Conservation (phyloP, 495 filamentous ascomycete species). For the Stereocaulon alpinum region DNA sequence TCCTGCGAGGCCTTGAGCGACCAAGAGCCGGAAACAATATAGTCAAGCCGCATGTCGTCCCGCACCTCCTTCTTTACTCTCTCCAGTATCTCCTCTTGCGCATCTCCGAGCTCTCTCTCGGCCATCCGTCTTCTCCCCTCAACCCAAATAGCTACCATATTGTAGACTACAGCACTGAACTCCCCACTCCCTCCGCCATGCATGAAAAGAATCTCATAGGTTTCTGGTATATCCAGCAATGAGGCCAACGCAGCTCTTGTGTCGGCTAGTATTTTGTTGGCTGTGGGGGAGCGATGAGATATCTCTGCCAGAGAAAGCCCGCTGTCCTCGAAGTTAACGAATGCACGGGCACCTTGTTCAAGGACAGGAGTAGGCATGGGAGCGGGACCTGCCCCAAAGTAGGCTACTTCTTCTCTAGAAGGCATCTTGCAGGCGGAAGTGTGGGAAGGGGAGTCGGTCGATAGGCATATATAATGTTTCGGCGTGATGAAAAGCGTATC, state of each 20-base stretch:
- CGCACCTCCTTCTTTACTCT: constrained; percentile 52
- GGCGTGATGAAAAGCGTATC: background rate
- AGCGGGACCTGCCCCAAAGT: constrained; percentile 85
- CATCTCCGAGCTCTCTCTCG: constrained; percentile 30
- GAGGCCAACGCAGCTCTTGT: constrained; percentile 51
- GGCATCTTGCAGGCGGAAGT: constrained; percentile 32
- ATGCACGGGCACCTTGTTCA: constrained; percentile 56
- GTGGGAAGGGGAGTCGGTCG: no score
- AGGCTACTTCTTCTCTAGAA: constrained; percentile 52
- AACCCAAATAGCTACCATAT: constrained; percentile 74
- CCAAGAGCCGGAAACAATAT: constrained; percentile 90
- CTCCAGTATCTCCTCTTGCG: constrained; percentile 46
- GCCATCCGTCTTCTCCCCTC: constrained; percentile 41
- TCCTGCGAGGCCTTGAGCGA: constrained; percentile 86
- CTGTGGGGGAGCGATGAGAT: constrained; percentile 74
- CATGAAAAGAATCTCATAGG: constrained; percentile 73
- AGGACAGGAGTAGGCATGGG: constrained; percentile 65
- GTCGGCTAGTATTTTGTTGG: constrained; percentile 54
- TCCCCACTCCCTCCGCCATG: constrained; percentile 75
- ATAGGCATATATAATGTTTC: no score
- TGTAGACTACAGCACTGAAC: constrained; percentile 70
- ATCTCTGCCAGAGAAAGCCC: constrained; percentile 77
- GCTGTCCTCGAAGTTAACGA: constrained; percentile 71
- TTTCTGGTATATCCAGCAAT: constrained; percentile 64
- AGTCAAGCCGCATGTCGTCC: constrained; percentile 66